Percentiles rank a stretch among this genome's conserved stretches.
These are phyloP conservation scores for Agrocybe pediades DNA, from an alignment of 768 basidiomycete species.

Conservation along the genomic window DNA sequence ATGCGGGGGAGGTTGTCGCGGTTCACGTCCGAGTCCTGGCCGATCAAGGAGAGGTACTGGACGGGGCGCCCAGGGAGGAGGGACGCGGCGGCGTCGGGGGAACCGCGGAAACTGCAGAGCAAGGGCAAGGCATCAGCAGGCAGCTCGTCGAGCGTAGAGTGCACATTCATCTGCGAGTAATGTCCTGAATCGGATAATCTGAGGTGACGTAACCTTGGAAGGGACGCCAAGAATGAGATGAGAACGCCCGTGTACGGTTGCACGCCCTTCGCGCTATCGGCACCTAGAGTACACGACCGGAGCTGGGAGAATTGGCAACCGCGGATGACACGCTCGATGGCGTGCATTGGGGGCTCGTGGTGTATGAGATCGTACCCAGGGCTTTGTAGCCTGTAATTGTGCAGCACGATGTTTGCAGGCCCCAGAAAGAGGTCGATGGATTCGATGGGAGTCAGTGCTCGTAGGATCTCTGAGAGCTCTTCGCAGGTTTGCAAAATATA, in stretches of 20 bases:
- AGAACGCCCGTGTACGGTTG: slow-evolving; percentile 44
- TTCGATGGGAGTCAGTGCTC: slow-evolving; percentile 43
- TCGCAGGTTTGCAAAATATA: slow-evolving; percentile 41
- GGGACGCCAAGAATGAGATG: slow-evolving; percentile 42
- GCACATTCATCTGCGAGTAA: slow-evolving; percentile 42
- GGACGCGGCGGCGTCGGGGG: slow-evolving; percentile 56
- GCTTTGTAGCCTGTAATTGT: slow-evolving; percentile 13
- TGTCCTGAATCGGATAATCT: slow-evolving; percentile 35
- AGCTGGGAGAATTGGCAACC: slow-evolving; percentile 41
- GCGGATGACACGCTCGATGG: slow-evolving; percentile 47
- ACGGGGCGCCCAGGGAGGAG: slow-evolving; percentile 66
- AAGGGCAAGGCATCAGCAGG: slow-evolving; percentile 45
- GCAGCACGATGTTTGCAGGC: slow-evolving; percentile 38
- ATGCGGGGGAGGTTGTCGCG: slow-evolving; percentile 53
- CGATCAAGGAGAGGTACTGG: slow-evolving; percentile 54
- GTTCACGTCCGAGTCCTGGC: slow-evolving; percentile 56
- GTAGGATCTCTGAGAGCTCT: slow-evolving; percentile 38
- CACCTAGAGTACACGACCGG: slow-evolving; percentile 42
- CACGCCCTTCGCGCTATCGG: slow-evolving; percentile 43
- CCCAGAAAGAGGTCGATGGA: slow-evolving; percentile 57
- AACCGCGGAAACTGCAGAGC: slow-evolving; percentile 60
- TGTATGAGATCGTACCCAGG: neutral
- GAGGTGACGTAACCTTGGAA: slow-evolving; percentile 45
- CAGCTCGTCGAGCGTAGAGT: slow-evolving; percentile 38
- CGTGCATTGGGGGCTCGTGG: slow-evolving; percentile 31